Base-by-base conservation (phyloP, 208 protist genomes). In the Trichomonas gallinae region DNA sequence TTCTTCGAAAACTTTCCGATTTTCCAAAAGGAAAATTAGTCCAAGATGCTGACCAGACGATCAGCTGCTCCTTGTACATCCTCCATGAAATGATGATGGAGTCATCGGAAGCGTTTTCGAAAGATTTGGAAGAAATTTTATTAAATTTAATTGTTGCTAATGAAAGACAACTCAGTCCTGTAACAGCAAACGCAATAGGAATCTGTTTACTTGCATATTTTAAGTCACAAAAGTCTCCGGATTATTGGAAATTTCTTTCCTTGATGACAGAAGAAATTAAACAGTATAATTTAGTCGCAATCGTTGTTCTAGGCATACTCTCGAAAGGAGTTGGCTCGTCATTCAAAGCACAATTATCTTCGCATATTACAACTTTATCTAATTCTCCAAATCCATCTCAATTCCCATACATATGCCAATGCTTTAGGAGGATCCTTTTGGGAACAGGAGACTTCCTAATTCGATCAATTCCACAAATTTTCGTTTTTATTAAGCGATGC, bases 171-270 rank as follows among this genome's bases (percentile, higher is more conserved):
- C 17, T 51, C 17, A 44, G n/a, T 10, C 34, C 87, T 17, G 87
- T 93, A 34, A 44, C 44, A 13, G 15, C 87, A 34, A 48, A 51
- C 9, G 17, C 44, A 11, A 34, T 93, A 34, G 87, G 87, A 21
- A 38, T n/a, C 9, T 93, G 87, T 42, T 40, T 93, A 38, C 13
- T 38, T 17, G 42, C 17, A 17, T 51, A 38, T 38, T 93, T 48
- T 51, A 48, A 93, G 46, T 48, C 44, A 0, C 17, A 38, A 11
- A 93, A 93, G 26, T 48, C 26, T 38, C 44, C 87, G 6, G 34
- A 89, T 89, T 85, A 36, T 42, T 93, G 87, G 87, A 48, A 93
- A 93, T 93, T 93, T 51, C 8, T 51, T 34, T 93, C 87, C 9
- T 49, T 93, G 34, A 93, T 93, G 1, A 34, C 23, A 51, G 87